Conservation (phyloP, 768 basidiomycete species). For the Boletus speciosus region DNA sequence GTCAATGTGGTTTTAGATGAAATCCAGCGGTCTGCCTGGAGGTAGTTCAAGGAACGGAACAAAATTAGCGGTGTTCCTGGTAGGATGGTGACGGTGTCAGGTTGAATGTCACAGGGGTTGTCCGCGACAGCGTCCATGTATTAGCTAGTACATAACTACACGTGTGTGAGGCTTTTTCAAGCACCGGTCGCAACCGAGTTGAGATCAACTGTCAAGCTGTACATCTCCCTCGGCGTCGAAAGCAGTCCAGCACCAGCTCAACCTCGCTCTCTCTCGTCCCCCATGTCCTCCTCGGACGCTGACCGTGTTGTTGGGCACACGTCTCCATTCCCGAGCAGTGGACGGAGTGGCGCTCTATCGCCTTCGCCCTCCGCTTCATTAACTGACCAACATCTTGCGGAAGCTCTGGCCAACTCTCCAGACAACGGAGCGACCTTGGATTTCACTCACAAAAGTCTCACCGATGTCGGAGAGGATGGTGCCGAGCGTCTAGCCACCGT, state of each 20-base stretch:
- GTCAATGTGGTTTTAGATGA: conserved; percentile 83
- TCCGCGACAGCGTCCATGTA: neutral
- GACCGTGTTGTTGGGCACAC: conserved; percentile 29
- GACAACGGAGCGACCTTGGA: conserved; percentile 84
- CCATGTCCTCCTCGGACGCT: conserved; percentile 31
- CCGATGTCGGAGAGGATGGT: conserved; percentile 72
- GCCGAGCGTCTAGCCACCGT: conserved; percentile 71
- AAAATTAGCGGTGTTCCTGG: conserved; percentile 9
- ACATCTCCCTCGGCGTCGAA: conserved; percentile 14
- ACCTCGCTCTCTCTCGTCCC: neutral
- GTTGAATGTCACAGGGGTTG: neutral
- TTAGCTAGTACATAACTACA: neutral
- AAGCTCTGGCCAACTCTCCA: conserved; percentile 61
- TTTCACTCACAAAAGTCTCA: conserved; percentile 74
- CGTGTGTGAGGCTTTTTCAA: conserved; percentile 21
- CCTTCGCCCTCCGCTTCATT: conserved; percentile 41
- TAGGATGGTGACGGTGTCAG: conserved; percentile 2
- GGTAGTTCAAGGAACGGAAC: conserved; percentile 7
- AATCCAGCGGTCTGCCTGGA: conserved; percentile 22
- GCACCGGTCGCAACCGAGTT: conserved; percentile 29
- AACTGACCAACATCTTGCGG: conserved; percentile 54
- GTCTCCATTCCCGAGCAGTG: conserved; percentile 25
- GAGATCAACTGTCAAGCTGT: conserved; percentile 13
- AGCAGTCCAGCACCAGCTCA: conserved; percentile 15
- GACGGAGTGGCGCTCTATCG: conserved; percentile 27